phyloP scores from a whole-genome alignment of 2,329 filamentous ascomycete genomes.

The Nectriaceae sp. region DNA sequence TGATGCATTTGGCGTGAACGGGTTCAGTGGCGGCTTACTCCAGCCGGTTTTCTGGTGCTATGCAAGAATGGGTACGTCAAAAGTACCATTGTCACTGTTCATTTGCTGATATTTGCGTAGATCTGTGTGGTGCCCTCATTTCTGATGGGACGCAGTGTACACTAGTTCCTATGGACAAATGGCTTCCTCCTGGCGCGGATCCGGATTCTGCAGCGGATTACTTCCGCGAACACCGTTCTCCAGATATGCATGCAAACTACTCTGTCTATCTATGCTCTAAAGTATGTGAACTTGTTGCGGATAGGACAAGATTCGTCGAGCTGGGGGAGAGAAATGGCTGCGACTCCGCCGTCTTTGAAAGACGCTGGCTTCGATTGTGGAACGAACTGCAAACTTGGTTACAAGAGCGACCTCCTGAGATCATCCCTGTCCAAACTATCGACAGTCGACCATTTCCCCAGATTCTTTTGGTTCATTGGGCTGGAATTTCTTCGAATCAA shows the following conservation, averaged over 20 bases:
- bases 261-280: conserved; percentile 58
- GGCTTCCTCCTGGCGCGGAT: conserved; percentile 44
- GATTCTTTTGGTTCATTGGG: conserved; percentile 54
- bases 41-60: conserved; percentile 63
- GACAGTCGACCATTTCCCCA: conserved; percentile 49
- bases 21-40: conserved; percentile 52
- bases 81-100: neutral
- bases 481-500: conserved; percentile 58
- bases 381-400: conserved; percentile 52
- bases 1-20: conserved; percentile 53
- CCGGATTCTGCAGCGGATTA: conserved; percentile 38
- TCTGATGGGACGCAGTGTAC: conserved; percentile 54
- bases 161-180: conserved; percentile 49
- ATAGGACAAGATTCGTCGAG: conserved; percentile 50
- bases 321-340: conserved; percentile 48
- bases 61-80: conserved; percentile 51
- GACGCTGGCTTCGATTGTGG: conserved; percentile 51
- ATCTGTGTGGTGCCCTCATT: conserved; percentile 58
- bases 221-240: conserved; percentile 33
- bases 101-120: conserved; percentile 30
- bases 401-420: conserved; percentile 45
- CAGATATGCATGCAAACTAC: conserved; percentile 62
- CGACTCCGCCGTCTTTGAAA: conserved; percentile 39
- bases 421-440: conserved; percentile 47
- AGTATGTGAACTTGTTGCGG: conserved; percentile 51